phyloP scores from a whole-genome alignment of 1,284 basidiomycete species.

The Fomitiporia mediterranea region DNA sequence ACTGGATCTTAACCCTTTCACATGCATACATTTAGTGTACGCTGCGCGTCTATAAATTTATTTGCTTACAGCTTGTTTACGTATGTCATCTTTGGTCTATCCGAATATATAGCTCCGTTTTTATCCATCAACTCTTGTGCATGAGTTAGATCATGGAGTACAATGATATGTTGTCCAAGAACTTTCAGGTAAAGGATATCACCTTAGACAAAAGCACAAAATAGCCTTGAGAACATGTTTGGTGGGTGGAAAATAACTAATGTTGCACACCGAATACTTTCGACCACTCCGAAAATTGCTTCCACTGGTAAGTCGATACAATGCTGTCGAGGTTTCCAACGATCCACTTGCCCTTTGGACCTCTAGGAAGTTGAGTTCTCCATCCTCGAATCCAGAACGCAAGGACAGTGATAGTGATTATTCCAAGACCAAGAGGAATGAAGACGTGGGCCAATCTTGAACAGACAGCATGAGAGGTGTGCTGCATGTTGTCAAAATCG shows the following conservation, averaged over 20 bases:
- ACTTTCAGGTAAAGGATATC: conserved; percentile 31
- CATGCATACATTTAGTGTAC: neutral
- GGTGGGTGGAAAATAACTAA: neutral
- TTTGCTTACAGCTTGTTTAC: conserved; percentile 26
- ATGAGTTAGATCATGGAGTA: conserved; percentile 33
- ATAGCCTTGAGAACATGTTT: neutral
- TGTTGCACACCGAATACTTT: conserved; percentile 39
- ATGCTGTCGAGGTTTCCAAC: conserved; percentile 55
- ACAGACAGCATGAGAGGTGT: no score
- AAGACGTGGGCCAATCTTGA: no score
- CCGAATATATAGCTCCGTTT: conserved; percentile 32
- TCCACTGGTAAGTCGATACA: conserved; percentile 47
- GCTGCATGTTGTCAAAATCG: no score
- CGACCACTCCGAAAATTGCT: conserved; percentile 51
- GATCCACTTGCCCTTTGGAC: conserved; percentile 46
- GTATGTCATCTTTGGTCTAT: conserved; percentile 28
- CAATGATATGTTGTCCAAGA: conserved; percentile 33
- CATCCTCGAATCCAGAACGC: neutral
- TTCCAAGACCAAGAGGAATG: no score
- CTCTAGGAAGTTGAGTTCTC: conserved; percentile 39
- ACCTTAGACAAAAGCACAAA: conserved; percentile 23
- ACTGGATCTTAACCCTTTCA: conserved; percentile 2
- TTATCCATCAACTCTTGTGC: conserved; percentile 33
- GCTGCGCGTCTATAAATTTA: neutral
- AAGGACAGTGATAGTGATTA: no score